Percentiles rank a stretch among this genome's conserved stretches.
phyloP scores from a whole-genome alignment of 2,329 filamentous ascomycete genomes.

The Arthrinium puccinioides region DNA sequence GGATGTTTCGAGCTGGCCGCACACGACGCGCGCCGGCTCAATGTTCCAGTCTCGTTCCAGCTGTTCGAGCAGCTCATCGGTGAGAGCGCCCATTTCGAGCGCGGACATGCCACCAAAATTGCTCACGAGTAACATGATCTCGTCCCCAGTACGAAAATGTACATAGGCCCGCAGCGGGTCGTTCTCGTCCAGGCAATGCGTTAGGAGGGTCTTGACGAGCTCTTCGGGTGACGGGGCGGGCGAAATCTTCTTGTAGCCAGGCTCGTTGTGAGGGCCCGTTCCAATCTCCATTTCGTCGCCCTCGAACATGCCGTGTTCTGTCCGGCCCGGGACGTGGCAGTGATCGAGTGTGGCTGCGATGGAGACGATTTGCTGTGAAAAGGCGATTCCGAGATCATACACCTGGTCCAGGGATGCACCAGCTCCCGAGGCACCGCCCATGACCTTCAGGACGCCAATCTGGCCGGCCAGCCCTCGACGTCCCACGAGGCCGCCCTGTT shows the following conservation, averaged over 20 bases:
- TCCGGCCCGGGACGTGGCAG: constrained; percentile 49
- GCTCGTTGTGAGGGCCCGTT: constrained; percentile 62
- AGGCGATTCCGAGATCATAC: constrained; percentile 40
- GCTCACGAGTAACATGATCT: constrained; percentile 47
- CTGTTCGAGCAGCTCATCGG: constrained; percentile 46
- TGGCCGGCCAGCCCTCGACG: constrained; percentile 56
- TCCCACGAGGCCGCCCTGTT: constrained; percentile 49
- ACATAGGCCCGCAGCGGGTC: constrained; percentile 44
- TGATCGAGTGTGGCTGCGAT: constrained; percentile 53
- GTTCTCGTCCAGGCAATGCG: constrained; percentile 50
- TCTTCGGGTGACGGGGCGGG: constrained; percentile 41
- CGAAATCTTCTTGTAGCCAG: constrained; percentile 49
- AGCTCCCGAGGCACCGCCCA: constrained; percentile 41
- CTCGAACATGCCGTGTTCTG: constrained; percentile 39
- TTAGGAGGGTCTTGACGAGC: constrained; percentile 50
- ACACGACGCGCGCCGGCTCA: constrained; percentile 45
- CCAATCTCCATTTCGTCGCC: constrained; percentile 53
- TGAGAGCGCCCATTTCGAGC: constrained; percentile 47
- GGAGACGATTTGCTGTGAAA: constrained; percentile 46
- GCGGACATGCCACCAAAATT: constrained; percentile 54
- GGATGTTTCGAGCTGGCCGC: constrained; percentile 63
- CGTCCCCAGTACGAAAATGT: constrained; percentile 36
- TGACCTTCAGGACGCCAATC: constrained; percentile 50
- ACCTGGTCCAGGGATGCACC: constrained; percentile 42
- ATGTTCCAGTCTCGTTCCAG: constrained; percentile 39